Conservation (phyloP, 2,329 filamentous ascomycete genomes). For the Epicoccum nigrum region DNA sequence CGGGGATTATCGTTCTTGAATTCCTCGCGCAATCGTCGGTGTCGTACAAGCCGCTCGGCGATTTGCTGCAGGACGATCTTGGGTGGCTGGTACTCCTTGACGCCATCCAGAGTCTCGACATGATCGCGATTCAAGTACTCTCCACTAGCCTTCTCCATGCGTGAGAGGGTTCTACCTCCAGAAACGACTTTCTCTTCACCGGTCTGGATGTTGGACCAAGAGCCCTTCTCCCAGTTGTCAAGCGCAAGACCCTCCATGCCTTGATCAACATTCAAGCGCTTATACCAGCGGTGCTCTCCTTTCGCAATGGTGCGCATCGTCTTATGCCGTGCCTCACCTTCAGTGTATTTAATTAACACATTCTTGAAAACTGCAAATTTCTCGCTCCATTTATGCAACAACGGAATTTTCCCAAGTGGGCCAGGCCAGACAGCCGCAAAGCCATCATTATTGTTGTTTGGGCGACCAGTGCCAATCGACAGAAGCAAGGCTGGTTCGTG, state of each 20-base stretch:
- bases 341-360: constrained; percentile 59
- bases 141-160: constrained; percentile 53
- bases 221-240: constrained; percentile 55
- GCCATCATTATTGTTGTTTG: constrained; percentile 53
- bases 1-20: constrained; percentile 40
- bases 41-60: constrained; percentile 56
- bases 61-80: constrained; percentile 53
- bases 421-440: constrained; percentile 56
- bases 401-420: constrained; percentile 49
- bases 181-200: constrained; percentile 41
- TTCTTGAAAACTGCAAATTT: constrained; percentile 58
- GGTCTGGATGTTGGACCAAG: constrained; percentile 46
- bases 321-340: constrained; percentile 56
- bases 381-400: constrained; percentile 54
- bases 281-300: constrained; percentile 59
- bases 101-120: constrained; percentile 40
- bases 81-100: constrained; percentile 54
- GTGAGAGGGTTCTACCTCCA: constrained; percentile 52
- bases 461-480: constrained; percentile 55
- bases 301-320: constrained; percentile 54
- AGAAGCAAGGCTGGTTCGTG: constrained; percentile 54
- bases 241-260: constrained; percentile 55
- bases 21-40: constrained; percentile 52
- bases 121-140: constrained; percentile 48
- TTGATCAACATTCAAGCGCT: constrained; percentile 55